Evolutionary conservation across 257 asterid species (phyloP), one percentile per base, ranked within the genome.

Genomic region (Gardenia jasminoides): DNA sequence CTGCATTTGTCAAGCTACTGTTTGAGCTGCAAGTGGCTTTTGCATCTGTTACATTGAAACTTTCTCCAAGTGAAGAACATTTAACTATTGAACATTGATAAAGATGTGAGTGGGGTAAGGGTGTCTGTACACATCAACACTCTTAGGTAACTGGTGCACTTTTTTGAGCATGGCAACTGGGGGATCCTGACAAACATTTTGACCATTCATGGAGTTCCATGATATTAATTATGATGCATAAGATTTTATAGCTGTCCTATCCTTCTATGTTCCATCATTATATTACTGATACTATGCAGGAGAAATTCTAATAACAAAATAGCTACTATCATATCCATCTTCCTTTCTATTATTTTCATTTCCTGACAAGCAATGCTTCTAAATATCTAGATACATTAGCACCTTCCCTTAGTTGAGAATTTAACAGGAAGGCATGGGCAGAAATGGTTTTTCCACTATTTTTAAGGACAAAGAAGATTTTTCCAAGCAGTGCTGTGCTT

Each of bases 61-160:
- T 64, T 15, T 77, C n/a, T 71, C 0, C 10, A 11, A 48, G 24
- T 52, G 16, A 22, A 48, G 26, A 17, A 10, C 26, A 26, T 33
- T 77, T 30, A 39, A 39, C 22, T 26, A 10, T 46, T 15, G 13
- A 24, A 68, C 58, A 12, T 67, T 28, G 6, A 3, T 22, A 52
- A n/a, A 19, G 48, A 65, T 47, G 30, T 1, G 24, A 54, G 33
- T 10, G 22, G 11, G n/a, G 28, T 47, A 33, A 46, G 66, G 22
- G 1, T 65, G 15, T n/a, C 36, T 44, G 20, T 24, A n/a, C 19
- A 56, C 64, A 30, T 48, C 24, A 69, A 39, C 70, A 46, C 16
- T 78, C 26, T 30, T 70, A 59, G 46, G n/a, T 54, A 77, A 56
- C 31, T 69, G 20, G 30, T 58, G 65, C 31, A 68, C 67, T 69